These are phyloP conservation scores for Trametes pubescens DNA, from an alignment of 1,284 basidiomycete species.

Conservation along the genomic window DNA sequence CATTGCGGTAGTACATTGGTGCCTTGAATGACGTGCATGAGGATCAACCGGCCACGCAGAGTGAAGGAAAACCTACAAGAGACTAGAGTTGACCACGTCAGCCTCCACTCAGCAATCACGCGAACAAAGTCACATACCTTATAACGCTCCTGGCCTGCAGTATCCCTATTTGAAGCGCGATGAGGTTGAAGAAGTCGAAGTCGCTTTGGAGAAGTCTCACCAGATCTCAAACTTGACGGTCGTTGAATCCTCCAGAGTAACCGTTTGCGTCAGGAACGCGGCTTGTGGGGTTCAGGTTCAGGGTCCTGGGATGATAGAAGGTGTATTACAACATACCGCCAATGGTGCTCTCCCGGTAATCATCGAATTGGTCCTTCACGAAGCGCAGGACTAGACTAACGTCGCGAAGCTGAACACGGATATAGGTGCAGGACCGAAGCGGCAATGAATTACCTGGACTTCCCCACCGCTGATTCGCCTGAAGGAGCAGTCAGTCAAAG, in stretches of 20 bases:
- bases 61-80: conserved; percentile 35
- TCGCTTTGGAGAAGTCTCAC: conserved; percentile 53
- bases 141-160: conserved; percentile 93
- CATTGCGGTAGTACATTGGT: conserved; percentile 93
- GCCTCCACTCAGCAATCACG: conserved; percentile 11
- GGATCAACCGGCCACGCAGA: conserved; percentile 24
- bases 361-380: conserved; percentile 97
- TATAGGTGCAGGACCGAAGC: conserved; percentile 16
- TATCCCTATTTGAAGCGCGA: conserved; percentile 67
- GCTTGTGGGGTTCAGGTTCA: conserved; percentile 59
- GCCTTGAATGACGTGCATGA: conserved; percentile 56
- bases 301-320: neutral
- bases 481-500: conserved; percentile 22
- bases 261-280: conserved; percentile 96
- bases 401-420: conserved; percentile 20
- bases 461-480: conserved; percentile 98
- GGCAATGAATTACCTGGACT: conserved; percentile 75
- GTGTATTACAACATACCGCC: conserved; percentile 59
- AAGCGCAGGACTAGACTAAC: conserved; percentile 90
- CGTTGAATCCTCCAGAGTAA: conserved; percentile 88
- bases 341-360: conserved; percentile 93
- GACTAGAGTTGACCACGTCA: conserved; percentile 35
- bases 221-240: conserved; percentile 99
- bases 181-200: neutral
- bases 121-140: conserved; percentile 61